Conservation (phyloP, 257 asterid species). For the Gentiana dahurica region DNA sequence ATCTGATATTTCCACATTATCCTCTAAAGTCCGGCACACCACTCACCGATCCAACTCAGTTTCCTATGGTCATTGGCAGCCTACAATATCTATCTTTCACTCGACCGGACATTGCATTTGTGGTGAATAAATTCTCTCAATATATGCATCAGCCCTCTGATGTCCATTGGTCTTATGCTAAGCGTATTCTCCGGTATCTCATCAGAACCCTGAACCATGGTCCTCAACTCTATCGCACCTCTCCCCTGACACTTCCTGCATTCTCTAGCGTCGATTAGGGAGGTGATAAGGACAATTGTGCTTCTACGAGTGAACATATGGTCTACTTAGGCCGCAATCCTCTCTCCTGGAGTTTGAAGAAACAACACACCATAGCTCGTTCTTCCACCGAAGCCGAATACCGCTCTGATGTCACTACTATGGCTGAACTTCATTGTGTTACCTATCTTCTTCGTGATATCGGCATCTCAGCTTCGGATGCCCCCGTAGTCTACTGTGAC, state of each 20-base stretch:
- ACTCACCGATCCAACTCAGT: not conserved
- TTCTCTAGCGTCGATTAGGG: too few species aligned
- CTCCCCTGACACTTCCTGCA: not conserved
- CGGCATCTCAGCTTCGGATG: not conserved
- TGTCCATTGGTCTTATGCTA: not conserved
- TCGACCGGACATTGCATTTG: not conserved
- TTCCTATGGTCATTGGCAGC: not conserved
- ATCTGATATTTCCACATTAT: not conserved
- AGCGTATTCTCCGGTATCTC: not conserved
- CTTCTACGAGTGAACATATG: not conserved
- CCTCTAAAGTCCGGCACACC: not conserved
- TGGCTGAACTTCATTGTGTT: not conserved
- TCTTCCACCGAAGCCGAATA: slow-evolving; percentile 4
- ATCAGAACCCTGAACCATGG: not conserved
- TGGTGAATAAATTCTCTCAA: not conserved
- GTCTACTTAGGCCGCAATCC: too few species aligned
- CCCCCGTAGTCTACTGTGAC: not conserved
- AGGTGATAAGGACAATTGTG: not conserved
- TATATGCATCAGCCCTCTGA: not conserved
- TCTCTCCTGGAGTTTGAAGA: too few species aligned
- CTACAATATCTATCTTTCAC: not conserved
- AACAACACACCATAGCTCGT: too few species aligned
- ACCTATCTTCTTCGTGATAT: not conserved
- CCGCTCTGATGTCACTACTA: not conserved
- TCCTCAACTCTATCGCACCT: not conserved